A percentile compares a stretch with the other conserved stretches of the same genome.
phyloP scores from a whole-genome alignment of 331 rosid genomes.

The Pyracantha coccinea region DNA sequence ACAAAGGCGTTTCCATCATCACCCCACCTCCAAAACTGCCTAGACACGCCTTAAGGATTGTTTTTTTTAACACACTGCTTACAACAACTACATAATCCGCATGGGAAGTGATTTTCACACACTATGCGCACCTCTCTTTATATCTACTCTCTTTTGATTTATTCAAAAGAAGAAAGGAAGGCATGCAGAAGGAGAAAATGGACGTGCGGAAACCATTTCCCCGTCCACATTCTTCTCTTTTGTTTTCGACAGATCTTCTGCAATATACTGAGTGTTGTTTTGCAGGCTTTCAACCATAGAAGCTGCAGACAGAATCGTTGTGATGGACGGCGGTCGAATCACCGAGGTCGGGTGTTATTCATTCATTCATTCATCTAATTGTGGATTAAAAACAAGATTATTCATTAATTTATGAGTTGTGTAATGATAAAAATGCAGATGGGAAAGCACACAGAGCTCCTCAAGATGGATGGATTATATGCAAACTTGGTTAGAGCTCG shows the following conservation, averaged over 20 bases:
- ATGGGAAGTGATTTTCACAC: no score
- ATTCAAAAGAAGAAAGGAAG: no score
- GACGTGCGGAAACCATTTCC: no score
- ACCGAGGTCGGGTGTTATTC: constrained; percentile 66
- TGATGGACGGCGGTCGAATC: constrained; percentile 74
- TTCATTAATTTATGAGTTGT: neutral
- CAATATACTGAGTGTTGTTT: constrained; percentile 2
- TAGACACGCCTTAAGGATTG: no score
- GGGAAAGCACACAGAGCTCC: constrained; percentile 57
- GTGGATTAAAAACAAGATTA: neutral
- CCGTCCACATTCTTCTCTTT: neutral
- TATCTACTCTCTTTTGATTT: neutral
- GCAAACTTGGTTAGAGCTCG: constrained; percentile 45
- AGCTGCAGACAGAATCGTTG: constrained; percentile 92
- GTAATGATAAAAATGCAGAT: constrained; percentile 21
- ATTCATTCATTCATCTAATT: neutral
- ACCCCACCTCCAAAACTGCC: no score
- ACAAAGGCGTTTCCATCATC: no score
- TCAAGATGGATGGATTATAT: constrained; percentile 41
- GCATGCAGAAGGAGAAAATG: no score
- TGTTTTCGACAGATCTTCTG: neutral
- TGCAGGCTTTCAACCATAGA: constrained; percentile 92
- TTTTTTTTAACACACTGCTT: constrained; percentile 30
- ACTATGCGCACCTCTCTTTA: neutral
- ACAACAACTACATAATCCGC: neutral